Base-by-base conservation (phyloP, 2,329 filamentous ascomycete genomes). In the Endocalyx cinctus region DNA sequence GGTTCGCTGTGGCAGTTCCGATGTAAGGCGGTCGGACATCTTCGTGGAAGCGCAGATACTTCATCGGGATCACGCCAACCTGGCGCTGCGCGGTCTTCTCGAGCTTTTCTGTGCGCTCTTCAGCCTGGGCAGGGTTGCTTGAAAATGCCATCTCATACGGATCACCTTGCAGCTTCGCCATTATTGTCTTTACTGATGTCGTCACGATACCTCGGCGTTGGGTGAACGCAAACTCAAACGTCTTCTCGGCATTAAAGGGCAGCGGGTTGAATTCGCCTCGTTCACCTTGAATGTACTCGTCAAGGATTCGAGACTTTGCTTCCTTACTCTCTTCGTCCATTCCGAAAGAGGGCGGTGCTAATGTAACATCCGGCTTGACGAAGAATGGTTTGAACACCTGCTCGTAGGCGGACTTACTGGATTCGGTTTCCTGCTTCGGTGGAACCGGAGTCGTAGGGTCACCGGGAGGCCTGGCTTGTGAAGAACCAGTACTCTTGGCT, bases 311-410 rank as follows among this genome's bases (percentile, higher is more conserved):
- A 17, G 65, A 69, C 54, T 74, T 79, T 31, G 51, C 62, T n/a
- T 65, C 52, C 17, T 68, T 64, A 1, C 75, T 72, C 39, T 77
- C 67, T 2, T 70, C 54, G 43, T 86, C 79, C 55, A 81, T 69
- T 25, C 69, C 57, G 17, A 77, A 77, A 3, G 65, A 67, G 30
- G 69, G 63, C 0, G 72, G 69, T 1, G 88, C 87, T 33, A 96
- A 47, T n/a, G 63, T 74, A 2, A 87, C 84, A 50, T 87, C 74
- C 3, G 79, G 70, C 38, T 87, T 83, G 28, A 92, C 53, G 42
- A 84, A 89, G 57, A 96, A 97, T 0, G 85, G 80, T 19, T 87
- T 74, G 51, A 97, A 97, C 22, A 72, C 66, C 45, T 77, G 79
- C 13, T 84, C 66, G 46, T 87, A 89, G 27, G 77, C 70, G 0